Conservation (phyloP, 176 grass and related monocot species). For the Eragrostis nindensis region DNA sequence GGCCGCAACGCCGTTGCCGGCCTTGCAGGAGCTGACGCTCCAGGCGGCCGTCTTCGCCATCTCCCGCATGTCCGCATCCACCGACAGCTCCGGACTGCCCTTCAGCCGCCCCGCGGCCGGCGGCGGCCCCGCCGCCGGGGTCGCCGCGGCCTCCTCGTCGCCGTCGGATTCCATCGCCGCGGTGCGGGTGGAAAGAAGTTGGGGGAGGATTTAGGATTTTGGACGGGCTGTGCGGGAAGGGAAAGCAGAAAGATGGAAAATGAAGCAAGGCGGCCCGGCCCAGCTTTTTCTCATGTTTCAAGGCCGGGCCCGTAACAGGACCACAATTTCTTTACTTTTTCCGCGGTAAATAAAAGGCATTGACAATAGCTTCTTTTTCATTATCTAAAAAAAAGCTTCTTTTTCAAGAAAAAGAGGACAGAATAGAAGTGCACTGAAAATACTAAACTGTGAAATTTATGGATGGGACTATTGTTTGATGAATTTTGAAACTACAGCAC, state of each 20-base stretch:
- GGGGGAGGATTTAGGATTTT: not conserved
- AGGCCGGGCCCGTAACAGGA: not conserved
- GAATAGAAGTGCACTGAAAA: not conserved
- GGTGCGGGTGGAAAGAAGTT: not conserved
- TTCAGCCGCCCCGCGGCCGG: constrained; percentile 49
- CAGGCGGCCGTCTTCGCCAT: constrained; percentile 87
- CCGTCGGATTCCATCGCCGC: constrained; percentile 80
- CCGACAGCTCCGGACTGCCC: constrained; percentile 57
- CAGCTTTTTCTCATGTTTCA: not conserved
- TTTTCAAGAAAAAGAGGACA: no score
- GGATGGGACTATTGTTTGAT: no score
- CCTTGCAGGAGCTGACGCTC: constrained; percentile 96
- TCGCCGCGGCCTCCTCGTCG: constrained; percentile 68
- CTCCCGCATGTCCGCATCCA: constrained; percentile 72
- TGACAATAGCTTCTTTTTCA: no score
- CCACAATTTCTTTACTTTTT: not conserved
- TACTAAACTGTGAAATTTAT: not conserved
- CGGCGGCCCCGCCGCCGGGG: constrained; percentile 1
- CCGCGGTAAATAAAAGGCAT: not conserved
- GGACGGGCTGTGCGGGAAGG: not conserved
- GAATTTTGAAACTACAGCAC: not conserved
- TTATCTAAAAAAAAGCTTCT: no score
- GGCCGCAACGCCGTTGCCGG: constrained; percentile 77
- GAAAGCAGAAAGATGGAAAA: not conserved
- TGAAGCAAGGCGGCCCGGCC: not conserved